These are phyloP conservation scores for Teratosphaeria epicoccoides DNA, from an alignment of 2,329 filamentous ascomycete genomes.

Conservation along the genomic window DNA sequence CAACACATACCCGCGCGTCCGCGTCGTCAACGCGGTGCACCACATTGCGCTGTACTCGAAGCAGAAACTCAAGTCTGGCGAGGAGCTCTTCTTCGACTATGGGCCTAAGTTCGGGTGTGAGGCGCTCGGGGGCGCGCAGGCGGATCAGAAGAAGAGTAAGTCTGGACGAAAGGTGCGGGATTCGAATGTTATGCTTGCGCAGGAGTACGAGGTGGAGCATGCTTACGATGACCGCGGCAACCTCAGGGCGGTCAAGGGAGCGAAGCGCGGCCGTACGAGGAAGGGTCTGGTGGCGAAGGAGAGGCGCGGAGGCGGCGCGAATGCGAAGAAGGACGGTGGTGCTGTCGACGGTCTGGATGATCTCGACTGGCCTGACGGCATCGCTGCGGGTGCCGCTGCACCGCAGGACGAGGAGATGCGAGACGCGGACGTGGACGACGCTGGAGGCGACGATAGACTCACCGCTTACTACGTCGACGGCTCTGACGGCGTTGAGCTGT, in stretches of 20 bases:
- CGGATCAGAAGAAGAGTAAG: constrained; percentile 4
- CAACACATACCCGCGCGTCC: constrained; percentile 57
- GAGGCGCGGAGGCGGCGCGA: constrained; percentile 3
- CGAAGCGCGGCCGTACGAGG: background rate
- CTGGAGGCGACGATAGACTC: background rate
- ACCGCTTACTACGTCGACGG: background rate
- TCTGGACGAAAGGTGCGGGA: constrained; percentile 16
- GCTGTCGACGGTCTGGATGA: constrained; percentile 7
- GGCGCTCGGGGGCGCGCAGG: constrained; percentile 14
- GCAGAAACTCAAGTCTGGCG: constrained; percentile 56
- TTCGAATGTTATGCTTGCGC: constrained; percentile 8
- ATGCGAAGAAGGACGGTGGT: background rate
- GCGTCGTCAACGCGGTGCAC: constrained; percentile 62
- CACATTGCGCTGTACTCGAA: constrained; percentile 65
- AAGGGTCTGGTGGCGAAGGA: constrained; percentile 9
- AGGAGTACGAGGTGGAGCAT: constrained; percentile 16
- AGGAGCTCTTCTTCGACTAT: constrained; percentile 76
- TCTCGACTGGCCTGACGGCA: constrained; percentile 8
- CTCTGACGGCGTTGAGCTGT: background rate
- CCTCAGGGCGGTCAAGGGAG: constrained; percentile 7
- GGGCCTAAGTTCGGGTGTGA: constrained; percentile 33
- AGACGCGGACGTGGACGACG: constrained; percentile 8
- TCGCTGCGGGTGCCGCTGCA: background rate
- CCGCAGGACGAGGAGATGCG: background rate
- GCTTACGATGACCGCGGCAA: constrained; percentile 13